Percentiles rank a stretch among this genome's conserved stretches.
These are phyloP conservation scores for Erucastrum elatum DNA, from an alignment of 345 rosid species.

Conservation along the genomic window DNA sequence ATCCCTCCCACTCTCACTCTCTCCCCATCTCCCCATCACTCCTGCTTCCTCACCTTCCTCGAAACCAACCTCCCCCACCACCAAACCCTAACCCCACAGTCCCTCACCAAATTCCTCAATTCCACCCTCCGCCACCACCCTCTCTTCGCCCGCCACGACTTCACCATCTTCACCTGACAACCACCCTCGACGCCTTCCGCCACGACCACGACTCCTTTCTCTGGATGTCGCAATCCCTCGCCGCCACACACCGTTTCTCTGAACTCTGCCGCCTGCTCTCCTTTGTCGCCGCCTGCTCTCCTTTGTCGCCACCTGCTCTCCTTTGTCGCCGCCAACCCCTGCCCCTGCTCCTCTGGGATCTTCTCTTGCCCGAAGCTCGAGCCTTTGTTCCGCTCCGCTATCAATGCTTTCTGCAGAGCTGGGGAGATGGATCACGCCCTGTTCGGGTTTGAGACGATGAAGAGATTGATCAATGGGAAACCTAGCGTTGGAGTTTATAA, in stretches of 20 bases:
- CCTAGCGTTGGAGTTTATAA: slow-evolving; percentile 58
- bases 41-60: slow-evolving; percentile 54
- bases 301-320: slow-evolving; percentile 55
- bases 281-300: slow-evolving; percentile 55
- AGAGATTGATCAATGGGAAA: slow-evolving; percentile 70
- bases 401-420: slow-evolving; percentile 58
- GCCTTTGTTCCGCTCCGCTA: slow-evolving; percentile 53
- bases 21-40: slow-evolving; percentile 51
- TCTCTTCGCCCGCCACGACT: slow-evolving; percentile 68
- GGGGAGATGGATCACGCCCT: slow-evolving; percentile 58
- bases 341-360: slow-evolving; percentile 85
- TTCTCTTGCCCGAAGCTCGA: slow-evolving; percentile 81
- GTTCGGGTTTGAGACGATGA: slow-evolving; percentile 64
- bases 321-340: slow-evolving; percentile 61
- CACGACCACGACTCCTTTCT: slow-evolving; percentile 78
- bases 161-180: slow-evolving; percentile 72
- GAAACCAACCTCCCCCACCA: slow-evolving; percentile 54
- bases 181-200: slow-evolving; percentile 69
- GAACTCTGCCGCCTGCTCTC: slow-evolving; percentile 58
- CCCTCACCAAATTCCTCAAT: slow-evolving; percentile 64
- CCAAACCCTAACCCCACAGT: slow-evolving; percentile 48
- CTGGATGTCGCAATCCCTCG: slow-evolving; percentile 75
- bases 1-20: slow-evolving; percentile 66
- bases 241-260: slow-evolving; percentile 59
- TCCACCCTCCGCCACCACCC: slow-evolving; percentile 78